Conservation (phyloP, 2,329 filamentous ascomycete species). For the Thielaviopsis musarum region DNA sequence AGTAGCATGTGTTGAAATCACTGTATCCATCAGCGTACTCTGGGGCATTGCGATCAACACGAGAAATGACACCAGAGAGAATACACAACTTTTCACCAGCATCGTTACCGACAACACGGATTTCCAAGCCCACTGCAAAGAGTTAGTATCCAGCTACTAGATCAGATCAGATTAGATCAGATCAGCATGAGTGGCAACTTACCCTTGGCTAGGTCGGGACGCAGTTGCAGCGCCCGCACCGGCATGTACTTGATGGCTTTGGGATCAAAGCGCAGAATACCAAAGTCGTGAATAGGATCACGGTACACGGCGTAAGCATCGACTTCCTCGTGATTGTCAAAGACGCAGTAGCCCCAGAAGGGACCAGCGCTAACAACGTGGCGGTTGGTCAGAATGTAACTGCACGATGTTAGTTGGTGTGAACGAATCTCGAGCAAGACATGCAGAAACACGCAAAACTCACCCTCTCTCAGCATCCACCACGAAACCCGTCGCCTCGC, state of each 20-base stretch:
- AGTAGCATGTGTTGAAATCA: slow-evolving; percentile 93
- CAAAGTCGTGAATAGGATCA: slow-evolving; percentile 96
- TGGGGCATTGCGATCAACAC: slow-evolving; percentile 87
- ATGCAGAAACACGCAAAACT: slow-evolving; percentile 19
- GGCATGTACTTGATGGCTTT: slow-evolving; percentile 96
- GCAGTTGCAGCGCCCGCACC: slow-evolving; percentile 59
- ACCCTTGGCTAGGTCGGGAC: slow-evolving; percentile 68
- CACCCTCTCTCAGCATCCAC: slow-evolving; percentile 83
- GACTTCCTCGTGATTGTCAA: slow-evolving; percentile 95
- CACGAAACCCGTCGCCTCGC: slow-evolving; percentile 93
- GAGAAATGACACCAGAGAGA: slow-evolving; percentile 88
- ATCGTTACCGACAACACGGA: slow-evolving; percentile 94
- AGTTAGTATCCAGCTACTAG: not conserved
- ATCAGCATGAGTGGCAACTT: not conserved
- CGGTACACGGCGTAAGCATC: slow-evolving; percentile 95
- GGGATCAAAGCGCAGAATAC: slow-evolving; percentile 89
- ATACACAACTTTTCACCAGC: slow-evolving; percentile 98
- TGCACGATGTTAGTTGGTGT: slow-evolving; percentile 14
- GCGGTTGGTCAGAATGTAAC: slow-evolving; percentile 70
- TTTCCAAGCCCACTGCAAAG: slow-evolving; percentile 63
- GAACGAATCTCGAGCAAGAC: not conserved
- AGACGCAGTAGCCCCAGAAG: slow-evolving; percentile 96
- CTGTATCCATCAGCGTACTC: slow-evolving; percentile 97
- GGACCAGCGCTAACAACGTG: slow-evolving; percentile 92
- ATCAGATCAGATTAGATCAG: slow-evolving; percentile 8